phyloP scores from a whole-genome alignment of 208 protist species.

The Acanthamoeba triangularis region DNA sequence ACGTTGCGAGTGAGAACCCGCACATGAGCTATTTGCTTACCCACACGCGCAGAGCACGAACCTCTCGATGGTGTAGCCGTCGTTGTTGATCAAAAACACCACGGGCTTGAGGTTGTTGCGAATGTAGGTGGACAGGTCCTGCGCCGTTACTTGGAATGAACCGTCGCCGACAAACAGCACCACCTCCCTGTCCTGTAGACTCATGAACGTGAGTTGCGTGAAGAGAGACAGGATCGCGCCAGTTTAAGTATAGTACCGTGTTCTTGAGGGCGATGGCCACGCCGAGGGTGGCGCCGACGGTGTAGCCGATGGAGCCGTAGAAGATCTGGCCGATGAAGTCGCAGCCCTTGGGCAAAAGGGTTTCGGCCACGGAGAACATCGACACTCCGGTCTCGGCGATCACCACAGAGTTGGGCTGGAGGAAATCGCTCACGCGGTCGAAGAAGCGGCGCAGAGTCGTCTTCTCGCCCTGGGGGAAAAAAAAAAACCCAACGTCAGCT shows the following conservation, averaged over 20 bases:
- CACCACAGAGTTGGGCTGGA: conserved; percentile 62
- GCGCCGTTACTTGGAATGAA: conserved; percentile 47
- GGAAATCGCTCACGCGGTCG: conserved; percentile 39
- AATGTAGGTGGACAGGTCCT: conserved; percentile 78
- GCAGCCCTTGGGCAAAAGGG: conserved; percentile 28
- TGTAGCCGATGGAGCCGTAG: conserved; percentile 77
- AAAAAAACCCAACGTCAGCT: background rate
- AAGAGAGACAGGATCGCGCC: too few relatives aligned
- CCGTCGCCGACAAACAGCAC: conserved; percentile 75
- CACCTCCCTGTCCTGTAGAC: background rate
- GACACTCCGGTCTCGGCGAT: conserved; percentile 73
- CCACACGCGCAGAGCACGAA: background rate
- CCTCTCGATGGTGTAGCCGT: conserved; percentile 80
- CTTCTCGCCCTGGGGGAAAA: background rate
- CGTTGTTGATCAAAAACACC: conserved; percentile 69
- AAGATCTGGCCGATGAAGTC: conserved; percentile 69
- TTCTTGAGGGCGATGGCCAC: conserved; percentile 52
- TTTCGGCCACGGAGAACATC: conserved; percentile 62
- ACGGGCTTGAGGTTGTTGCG: conserved; percentile 72
- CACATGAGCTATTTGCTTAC: background rate
- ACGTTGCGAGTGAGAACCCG: background rate
- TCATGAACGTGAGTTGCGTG: too few relatives aligned
- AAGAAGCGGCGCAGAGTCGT: conserved; percentile 34
- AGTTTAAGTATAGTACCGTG: background rate
- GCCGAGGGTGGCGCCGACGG: conserved; percentile 73